These are phyloP conservation scores for Stephania yunnanensis DNA, from an alignment of 164 flowering plant genomes.

Conservation along the genomic window DNA sequence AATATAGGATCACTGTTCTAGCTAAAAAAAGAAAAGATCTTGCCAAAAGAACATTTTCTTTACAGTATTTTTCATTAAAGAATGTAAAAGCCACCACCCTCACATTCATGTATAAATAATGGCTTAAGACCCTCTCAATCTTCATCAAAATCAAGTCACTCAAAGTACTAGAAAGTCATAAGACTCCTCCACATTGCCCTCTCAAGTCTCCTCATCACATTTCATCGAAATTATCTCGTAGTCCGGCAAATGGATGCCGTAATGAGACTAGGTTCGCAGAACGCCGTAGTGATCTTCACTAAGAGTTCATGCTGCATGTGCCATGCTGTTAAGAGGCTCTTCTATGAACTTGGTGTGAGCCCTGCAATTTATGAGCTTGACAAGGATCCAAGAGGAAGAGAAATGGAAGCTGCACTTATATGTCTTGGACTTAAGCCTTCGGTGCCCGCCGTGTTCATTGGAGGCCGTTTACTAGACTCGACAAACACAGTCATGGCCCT, in stretches of 20 bases:
- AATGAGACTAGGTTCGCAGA: constrained; percentile 18
- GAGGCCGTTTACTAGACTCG: constrained; percentile 26
- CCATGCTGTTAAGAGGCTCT: constrained; percentile 31
- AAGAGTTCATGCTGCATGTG: constrained; percentile 41
- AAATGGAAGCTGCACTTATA: constrained; percentile 30
- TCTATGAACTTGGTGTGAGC: constrained; percentile 34
- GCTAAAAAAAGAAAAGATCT: neutral
- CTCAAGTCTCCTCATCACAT: neutral
- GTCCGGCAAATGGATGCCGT: constrained; percentile 24
- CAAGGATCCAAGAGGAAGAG: constrained; percentile 28
- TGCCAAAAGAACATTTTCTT: constrained; percentile 7
- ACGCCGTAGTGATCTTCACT: constrained; percentile 40
- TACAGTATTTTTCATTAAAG: constrained; percentile 9
- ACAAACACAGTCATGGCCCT: constrained; percentile 28
- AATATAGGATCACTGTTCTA: constrained; percentile 4
- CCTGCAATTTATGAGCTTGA: constrained; percentile 36
- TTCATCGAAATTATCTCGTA: neutral
- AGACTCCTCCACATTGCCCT: neutral
- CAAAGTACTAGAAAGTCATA: neutral
- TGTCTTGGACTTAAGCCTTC: constrained; percentile 26
- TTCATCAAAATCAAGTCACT: constrained; percentile 13
- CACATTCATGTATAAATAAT: constrained; percentile 13
- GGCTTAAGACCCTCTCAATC: neutral
- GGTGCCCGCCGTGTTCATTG: constrained; percentile 34
- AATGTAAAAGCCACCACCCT: constrained; percentile 16